Base-by-base conservation (phyloP, 2,329 filamentous ascomycete species). In the Aureobasidium subglaciale region DNA sequence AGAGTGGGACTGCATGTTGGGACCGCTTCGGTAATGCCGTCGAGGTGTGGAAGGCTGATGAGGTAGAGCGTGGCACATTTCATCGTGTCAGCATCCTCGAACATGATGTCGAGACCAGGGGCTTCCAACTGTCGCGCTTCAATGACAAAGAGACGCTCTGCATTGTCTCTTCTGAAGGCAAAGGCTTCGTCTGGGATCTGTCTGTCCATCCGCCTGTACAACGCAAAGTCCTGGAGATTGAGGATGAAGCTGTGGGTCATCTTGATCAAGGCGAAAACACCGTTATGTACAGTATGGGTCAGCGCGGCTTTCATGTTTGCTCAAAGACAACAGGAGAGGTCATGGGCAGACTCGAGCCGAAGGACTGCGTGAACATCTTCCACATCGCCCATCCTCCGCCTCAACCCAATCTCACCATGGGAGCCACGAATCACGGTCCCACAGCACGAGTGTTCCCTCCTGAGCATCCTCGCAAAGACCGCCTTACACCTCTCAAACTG, bases 151-250 rank as follows among this genome's bases (percentile, higher is more conserved):
- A 68, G 57, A 75, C 71, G 0, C 68, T 77, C 2, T 76, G 74
- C 54, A 74, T 77, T 7, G 74, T 75, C 0, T 76, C 74, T 0
- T 71, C 65, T 13, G 60, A 75, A 54, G 73, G 71, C 2, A 64
- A 70, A 29, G 74, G 72, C 1, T 76, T 74, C 59, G 72, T 77
- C 1, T 77, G 76, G 58, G 71, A 76, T 54, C 68, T 76, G 24
- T 34, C 57, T 8, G 59, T 68, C 27, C 64, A 64, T 2, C 66
- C 68, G 9, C 71, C 72, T 0, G 59, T 30, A 6, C 58, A 71
- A 57, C 67, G 59, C 5, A 73, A 65, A 1, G 64, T 67, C 9
- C 54, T 76, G 27, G 59, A 65, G 4, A 76, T 77, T 20, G 70
- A 71, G 41, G 38, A 65, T 3, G 71, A 68, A 6, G 74, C 72